Conservation (phyloP, 352 stramenopile genomes). For the Phytophthora tentaculata region DNA sequence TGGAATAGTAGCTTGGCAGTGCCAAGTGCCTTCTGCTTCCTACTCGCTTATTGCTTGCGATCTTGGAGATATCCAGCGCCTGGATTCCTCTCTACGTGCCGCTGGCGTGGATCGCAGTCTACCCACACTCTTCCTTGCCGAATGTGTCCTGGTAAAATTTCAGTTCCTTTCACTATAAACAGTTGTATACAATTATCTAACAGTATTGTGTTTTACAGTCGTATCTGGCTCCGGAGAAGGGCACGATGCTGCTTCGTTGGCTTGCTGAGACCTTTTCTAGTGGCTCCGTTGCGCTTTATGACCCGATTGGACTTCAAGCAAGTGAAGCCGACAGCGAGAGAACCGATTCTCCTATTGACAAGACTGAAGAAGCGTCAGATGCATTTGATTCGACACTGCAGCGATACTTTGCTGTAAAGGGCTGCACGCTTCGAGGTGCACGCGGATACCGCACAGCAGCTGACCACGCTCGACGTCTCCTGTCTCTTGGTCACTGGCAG, state of each 20-base stretch:
- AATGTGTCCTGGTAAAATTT: slow-evolving; percentile 71
- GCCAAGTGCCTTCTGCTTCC: slow-evolving; percentile 25
- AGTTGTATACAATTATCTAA: slow-evolving; percentile 2
- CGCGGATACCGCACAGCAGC: slow-evolving; percentile 41
- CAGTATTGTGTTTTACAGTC: slow-evolving; percentile 40
- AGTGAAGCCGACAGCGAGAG: slow-evolving; percentile 2
- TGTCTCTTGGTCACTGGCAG: slow-evolving; percentile 41
- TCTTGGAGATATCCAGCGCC: slow-evolving; percentile 49
- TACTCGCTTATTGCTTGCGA: slow-evolving; percentile 66
- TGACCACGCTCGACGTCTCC: slow-evolving; percentile 50
- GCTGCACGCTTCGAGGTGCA: slow-evolving; percentile 62
- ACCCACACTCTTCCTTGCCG: slow-evolving; percentile 66
- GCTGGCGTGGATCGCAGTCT: slow-evolving; percentile 40
- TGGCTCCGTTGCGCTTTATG: slow-evolving; percentile 63
- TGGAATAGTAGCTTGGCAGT: slow-evolving; percentile 34
- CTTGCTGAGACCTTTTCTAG: slow-evolving; percentile 44
- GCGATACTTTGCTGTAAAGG: slow-evolving; percentile 73
- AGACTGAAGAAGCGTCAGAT: slow-evolving; percentile 12
- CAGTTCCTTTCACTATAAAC: not conserved
- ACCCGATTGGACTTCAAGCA: slow-evolving; percentile 55
- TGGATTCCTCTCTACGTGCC: slow-evolving; percentile 39
- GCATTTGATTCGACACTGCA: slow-evolving; percentile 61
- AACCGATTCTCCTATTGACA: not conserved
- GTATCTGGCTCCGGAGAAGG: slow-evolving; percentile 61
- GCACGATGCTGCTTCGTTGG: slow-evolving; percentile 56